Conservation (phyloP, 2,329 filamentous ascomycete genomes). For the Coccinonectria pachysandricola region DNA sequence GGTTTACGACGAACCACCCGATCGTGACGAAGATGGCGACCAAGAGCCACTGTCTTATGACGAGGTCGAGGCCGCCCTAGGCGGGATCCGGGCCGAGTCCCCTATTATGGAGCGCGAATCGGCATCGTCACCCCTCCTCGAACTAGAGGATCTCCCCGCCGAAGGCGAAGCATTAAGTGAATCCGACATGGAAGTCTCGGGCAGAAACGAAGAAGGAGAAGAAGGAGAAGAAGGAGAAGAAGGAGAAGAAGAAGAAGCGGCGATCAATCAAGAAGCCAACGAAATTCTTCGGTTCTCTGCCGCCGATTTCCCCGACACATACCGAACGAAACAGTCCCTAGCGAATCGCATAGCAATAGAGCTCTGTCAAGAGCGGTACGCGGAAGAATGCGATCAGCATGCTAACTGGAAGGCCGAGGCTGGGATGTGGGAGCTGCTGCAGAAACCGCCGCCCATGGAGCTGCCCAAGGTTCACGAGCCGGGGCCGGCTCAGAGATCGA, state of each 20-base stretch:
- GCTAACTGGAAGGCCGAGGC: slow-evolving; percentile 32
- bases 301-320: slow-evolving; percentile 28
- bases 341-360: slow-evolving; percentile 30
- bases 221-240: slow-evolving; percentile 7
- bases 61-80: slow-evolving; percentile 9
- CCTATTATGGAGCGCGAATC: background rate
- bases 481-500: slow-evolving; percentile 18
- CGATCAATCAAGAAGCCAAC: slow-evolving; percentile 27
- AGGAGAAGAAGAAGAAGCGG: slow-evolving; percentile 18
- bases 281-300: slow-evolving; percentile 34
- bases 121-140: background rate
- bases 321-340: slow-evolving; percentile 26
- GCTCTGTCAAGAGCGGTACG: slow-evolving; percentile 32
- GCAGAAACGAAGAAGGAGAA: too few species aligned
- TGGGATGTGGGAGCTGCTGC: slow-evolving; percentile 35
- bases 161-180: background rate
- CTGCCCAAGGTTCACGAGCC: slow-evolving; percentile 22
- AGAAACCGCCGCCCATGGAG: slow-evolving; percentile 26
- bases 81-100: background rate
- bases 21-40: slow-evolving; percentile 13
- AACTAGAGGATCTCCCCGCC: background rate
- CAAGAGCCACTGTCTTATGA: slow-evolving; percentile 10
- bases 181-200: background rate
- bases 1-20: slow-evolving; percentile 30
- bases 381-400: slow-evolving; percentile 31